These are phyloP conservation scores for Pseudozyma sp. DNA, from an alignment of 1,284 basidiomycete genomes.

Conservation along the genomic window DNA sequence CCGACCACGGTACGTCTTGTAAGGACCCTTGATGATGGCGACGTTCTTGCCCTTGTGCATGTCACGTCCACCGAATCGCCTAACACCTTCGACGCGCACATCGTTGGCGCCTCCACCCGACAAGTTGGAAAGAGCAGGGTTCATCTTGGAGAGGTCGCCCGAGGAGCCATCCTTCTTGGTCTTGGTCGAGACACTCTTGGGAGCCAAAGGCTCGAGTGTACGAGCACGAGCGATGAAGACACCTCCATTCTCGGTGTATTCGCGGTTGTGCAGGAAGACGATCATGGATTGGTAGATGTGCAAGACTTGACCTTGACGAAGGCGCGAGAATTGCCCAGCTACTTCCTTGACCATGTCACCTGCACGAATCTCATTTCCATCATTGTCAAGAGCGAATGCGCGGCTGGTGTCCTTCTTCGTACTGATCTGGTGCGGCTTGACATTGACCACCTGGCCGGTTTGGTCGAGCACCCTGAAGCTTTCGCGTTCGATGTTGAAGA, in stretches of 20 bases:
- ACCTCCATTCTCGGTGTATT: conserved; percentile 88
- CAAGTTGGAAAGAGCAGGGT: conserved; percentile 77
- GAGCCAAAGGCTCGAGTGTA: conserved; percentile 75
- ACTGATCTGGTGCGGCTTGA: conserved; percentile 91
- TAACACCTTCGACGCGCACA: conserved; percentile 48
- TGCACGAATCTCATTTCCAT: conserved; percentile 80
- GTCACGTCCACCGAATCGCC: conserved; percentile 71
- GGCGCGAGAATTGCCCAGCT: conserved; percentile 79
- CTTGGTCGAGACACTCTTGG: conserved; percentile 73
- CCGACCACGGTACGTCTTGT: conserved; percentile 90
- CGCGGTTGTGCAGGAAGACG: conserved; percentile 93
- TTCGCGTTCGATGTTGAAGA: conserved; percentile 96
- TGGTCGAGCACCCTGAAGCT: conserved; percentile 96
- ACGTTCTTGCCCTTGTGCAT: conserved; percentile 84
- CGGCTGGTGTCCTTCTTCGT: conserved; percentile 85
- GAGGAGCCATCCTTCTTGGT: conserved; percentile 36
- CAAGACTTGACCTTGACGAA: conserved; percentile 90
- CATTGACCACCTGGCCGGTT: conserved; percentile 81
- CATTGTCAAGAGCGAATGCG: conserved; percentile 88
- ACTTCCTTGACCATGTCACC: conserved; percentile 95
- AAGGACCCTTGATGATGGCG: conserved; percentile 84
- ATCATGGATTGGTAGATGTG: conserved; percentile 96
- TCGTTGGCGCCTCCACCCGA: conserved; percentile 59
- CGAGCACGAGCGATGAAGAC: conserved; percentile 82
- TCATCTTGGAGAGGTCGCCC: conserved; percentile 93